Percentiles rank a stretch among this genome's conserved stretches.
Conservation (phyloP, 805 yeast genomes). For the Metschnikowia picachoensis region DNA sequence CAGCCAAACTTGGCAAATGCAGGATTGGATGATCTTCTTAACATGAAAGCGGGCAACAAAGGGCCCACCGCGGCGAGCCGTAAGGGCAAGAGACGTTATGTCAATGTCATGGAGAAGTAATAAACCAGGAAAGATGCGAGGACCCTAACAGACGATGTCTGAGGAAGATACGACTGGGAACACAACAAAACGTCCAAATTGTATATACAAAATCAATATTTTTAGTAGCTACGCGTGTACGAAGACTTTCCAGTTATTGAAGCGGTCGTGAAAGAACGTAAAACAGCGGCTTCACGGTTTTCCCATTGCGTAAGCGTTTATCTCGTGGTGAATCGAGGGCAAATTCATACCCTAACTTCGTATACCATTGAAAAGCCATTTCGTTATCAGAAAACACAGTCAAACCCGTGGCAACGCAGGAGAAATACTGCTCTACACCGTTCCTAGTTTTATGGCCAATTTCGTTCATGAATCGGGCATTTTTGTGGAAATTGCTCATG, state of each 20-base stretch:
- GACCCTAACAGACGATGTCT: too few species aligned
- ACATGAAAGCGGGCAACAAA: conserved; percentile 16
- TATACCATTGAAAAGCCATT: conserved; percentile 44
- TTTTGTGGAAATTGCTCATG: conserved; percentile 32
- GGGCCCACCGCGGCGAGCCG: conserved; percentile 14
- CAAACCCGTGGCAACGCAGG: conserved; percentile 31
- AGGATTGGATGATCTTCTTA: conserved; percentile 38
- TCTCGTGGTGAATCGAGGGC: conserved; percentile 45
- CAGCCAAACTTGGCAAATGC: conserved; percentile 32
- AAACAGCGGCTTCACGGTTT: conserved; percentile 39
- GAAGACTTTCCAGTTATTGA: neutral
- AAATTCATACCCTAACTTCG: conserved; percentile 32
- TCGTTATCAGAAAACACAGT: conserved; percentile 50
- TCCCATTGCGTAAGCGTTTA: conserved; percentile 37
- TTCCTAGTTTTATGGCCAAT: neutral
- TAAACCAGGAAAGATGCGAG: neutral
- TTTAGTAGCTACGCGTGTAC: neutral
- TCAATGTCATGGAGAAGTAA: conserved; percentile 17
- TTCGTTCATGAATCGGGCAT: conserved; percentile 20
- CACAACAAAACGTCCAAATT: neutral
- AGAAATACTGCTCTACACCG: conserved; percentile 6
- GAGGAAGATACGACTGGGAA: too few species aligned
- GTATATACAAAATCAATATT: neutral
- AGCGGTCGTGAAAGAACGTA: conserved; percentile 26
- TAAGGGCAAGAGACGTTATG: conserved; percentile 18